Percentiles rank a stretch among this genome's conserved stretches.
Evolutionary conservation across 163 green algal genomes (phyloP).

Genomic region (Volvox carteri): DNA sequence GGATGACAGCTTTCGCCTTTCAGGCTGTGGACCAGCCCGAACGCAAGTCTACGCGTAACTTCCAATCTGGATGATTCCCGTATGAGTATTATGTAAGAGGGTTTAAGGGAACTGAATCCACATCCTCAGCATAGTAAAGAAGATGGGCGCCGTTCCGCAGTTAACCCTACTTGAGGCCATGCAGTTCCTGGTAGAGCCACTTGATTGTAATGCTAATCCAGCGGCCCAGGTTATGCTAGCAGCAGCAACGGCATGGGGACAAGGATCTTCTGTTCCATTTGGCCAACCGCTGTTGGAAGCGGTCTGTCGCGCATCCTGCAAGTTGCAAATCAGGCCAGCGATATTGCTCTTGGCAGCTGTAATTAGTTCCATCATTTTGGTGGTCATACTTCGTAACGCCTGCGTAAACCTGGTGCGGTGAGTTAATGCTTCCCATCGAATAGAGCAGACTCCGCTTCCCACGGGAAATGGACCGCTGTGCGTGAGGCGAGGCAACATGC

Average conservation of each 20-base stretch:
- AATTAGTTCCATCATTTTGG: not conserved
- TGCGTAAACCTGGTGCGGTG: slow-evolving; percentile 25
- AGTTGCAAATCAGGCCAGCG: not conserved
- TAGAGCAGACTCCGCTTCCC: too few species aligned
- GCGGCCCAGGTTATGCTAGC: not conserved
- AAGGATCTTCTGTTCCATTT: not conserved
- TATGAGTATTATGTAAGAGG: too few species aligned
- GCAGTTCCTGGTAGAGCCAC: not conserved
- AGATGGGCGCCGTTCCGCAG: not conserved
- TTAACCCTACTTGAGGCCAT: not conserved
- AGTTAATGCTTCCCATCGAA: not conserved
- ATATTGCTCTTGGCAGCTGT: not conserved
- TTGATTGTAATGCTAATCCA: not conserved
- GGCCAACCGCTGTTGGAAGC: not conserved
- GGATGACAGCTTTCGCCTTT: too few species aligned
- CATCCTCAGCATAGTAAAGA: too few species aligned
- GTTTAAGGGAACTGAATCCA: too few species aligned
- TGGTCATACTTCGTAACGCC: not conserved
- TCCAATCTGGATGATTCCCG: too few species aligned
- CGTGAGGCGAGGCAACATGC: too few species aligned
- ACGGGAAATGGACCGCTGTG: too few species aligned
- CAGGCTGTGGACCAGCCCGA: too few species aligned
- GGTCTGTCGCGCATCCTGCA: slow-evolving; percentile 4
- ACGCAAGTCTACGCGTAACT: too few species aligned
- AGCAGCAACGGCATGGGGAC: not conserved